These are phyloP conservation scores for Raddia distichophylla DNA, from an alignment of 176 grass and related monocot species.

Conservation along the genomic window DNA sequence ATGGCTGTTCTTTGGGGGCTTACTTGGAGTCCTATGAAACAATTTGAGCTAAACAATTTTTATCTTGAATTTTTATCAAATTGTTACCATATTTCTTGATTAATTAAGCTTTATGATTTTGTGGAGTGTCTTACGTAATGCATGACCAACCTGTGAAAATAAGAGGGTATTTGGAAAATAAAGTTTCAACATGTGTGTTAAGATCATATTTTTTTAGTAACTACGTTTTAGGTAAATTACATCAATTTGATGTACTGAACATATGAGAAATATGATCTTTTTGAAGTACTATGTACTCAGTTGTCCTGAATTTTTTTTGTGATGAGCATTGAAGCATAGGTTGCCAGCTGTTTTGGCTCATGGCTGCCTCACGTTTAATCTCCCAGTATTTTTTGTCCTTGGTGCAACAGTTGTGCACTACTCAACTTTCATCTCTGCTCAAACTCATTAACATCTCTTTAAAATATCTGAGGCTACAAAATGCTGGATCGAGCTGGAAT, in stretches of 20 bases:
- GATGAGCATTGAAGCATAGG: background rate
- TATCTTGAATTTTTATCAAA: background rate
- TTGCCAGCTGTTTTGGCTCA: background rate
- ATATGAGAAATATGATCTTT: background rate
- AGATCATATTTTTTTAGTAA: background rate
- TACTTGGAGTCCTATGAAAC: background rate
- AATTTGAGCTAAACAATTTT: background rate
- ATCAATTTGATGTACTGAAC: constrained; percentile 3
- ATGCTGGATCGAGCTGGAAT: background rate
- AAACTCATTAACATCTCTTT: background rate
- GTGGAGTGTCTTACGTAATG: background rate
- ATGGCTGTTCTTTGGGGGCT: background rate
- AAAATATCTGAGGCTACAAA: constrained; percentile 22
- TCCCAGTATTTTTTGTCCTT: background rate
- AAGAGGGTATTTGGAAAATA: background rate
- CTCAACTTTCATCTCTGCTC: background rate
- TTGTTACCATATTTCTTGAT: background rate
- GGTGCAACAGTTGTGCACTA: background rate
- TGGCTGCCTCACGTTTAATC: background rate
- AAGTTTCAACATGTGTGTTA: background rate
- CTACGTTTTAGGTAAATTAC: background rate
- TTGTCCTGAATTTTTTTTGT: constrained; percentile 4
- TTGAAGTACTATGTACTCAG: background rate
- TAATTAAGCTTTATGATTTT: background rate
- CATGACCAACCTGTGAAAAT: background rate